These are phyloP conservation scores for Dichotomocladium elegans DNA, from an alignment of 371 early-diverging fungal species.

Conservation along the genomic window DNA sequence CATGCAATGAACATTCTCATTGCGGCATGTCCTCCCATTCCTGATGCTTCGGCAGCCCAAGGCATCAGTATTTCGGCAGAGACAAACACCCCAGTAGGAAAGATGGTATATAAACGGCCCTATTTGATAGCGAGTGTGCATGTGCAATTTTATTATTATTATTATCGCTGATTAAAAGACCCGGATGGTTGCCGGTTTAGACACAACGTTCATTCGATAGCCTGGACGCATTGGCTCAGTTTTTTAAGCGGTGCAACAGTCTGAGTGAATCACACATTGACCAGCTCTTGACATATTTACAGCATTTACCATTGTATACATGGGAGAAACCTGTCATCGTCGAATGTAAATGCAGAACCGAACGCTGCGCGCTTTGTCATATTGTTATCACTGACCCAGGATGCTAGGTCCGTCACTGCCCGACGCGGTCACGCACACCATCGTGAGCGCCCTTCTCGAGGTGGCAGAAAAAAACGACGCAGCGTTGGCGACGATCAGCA, in stretches of 20 bases:
- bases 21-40: conserved; percentile 29
- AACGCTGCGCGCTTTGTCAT: neutral
- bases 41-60: conserved; percentile 1
- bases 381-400: neutral
- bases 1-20: conserved; percentile 29
- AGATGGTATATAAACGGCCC: neutral
- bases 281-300: conserved; percentile 32
- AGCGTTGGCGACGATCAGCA: conserved; percentile 34
- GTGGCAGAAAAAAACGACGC: conserved; percentile 37
- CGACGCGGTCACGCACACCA: conserved; percentile 35
- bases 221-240: neutral
- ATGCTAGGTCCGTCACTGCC: conserved; percentile 14
- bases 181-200: too few species aligned
- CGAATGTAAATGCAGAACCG: conserved; percentile 21
- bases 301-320: conserved; percentile 20
- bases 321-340: conserved; percentile 20
- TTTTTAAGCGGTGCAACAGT: conserved; percentile 21
- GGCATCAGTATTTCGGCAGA: conserved; percentile 11
- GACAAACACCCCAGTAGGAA: neutral
- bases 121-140: neutral
- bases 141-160: neutral
- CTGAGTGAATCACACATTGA: conserved; percentile 22
- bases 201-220: neutral
- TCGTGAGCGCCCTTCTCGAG: conserved; percentile 44
- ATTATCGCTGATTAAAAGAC: neutral